These are phyloP conservation scores for Naganishia vaughanmartiniae DNA, from an alignment of 768 basidiomycete species.

Conservation along the genomic window DNA sequence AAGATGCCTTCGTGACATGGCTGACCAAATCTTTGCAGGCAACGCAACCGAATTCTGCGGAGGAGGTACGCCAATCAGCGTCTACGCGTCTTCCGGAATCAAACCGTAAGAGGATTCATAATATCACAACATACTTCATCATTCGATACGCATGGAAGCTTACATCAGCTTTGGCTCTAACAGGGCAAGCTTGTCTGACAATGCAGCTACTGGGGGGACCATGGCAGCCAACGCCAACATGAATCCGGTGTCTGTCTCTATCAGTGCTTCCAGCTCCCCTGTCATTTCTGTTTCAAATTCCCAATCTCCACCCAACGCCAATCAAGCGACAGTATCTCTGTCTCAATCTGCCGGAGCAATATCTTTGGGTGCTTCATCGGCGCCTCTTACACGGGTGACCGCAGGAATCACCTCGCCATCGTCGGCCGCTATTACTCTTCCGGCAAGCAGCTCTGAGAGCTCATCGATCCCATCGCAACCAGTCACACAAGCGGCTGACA, in stretches of 20 bases:
- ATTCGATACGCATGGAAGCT: not conserved
- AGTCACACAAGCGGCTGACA: not conserved
- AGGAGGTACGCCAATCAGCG: conserved; percentile 26
- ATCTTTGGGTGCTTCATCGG: not conserved
- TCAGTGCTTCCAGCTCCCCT: not conserved
- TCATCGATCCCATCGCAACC: not conserved
- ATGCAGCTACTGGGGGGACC: not conserved
- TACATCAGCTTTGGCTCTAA: not conserved
- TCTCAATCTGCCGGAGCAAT: not conserved
- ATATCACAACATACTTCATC: not conserved
- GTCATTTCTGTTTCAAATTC: not conserved
- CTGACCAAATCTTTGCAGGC: conserved; percentile 32
- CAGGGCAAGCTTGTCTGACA: not conserved
- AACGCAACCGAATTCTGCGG: conserved; percentile 37
- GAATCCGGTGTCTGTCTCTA: not conserved
- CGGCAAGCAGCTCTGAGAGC: too few species aligned
- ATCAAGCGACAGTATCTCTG: not conserved
- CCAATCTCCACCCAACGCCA: not conserved
- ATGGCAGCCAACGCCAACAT: not conserved
- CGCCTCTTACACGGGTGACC: not conserved
- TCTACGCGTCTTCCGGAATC: conserved; percentile 28
- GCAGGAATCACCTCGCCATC: not conserved
- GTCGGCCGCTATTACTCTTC: not conserved
- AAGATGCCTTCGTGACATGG: not conserved
- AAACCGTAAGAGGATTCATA: conserved; percentile 1